Evolutionary conservation across 495 filamentous ascomycete genomes (phyloP), one percentile per base, ranked within the genome.

Genomic region (Clohesyomyces aquaticus): DNA sequence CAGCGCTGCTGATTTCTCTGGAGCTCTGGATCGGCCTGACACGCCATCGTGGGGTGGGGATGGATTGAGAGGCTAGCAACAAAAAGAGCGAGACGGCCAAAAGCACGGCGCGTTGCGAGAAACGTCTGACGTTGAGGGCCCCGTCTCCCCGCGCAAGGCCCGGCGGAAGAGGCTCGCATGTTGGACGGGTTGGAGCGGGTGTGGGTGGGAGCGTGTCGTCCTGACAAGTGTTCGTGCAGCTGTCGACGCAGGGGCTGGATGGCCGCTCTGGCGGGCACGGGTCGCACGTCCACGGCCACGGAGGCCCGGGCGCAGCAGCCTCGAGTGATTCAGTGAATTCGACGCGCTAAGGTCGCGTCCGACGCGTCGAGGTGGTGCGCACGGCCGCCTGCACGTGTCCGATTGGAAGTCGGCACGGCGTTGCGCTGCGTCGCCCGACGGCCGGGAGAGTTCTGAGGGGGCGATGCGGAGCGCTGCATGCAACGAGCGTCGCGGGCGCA

Each of bases 141-240:
- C 51, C 26, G 27, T 12, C 26, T 8, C 28, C 11, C 41, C 41
- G 41, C 25, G 51, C n/a, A n/a, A 23, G 48, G n/a, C 22, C 19
- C 6, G 25, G 48, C 51, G 26, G 51, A 18, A 28, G 51, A 54
- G 51, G 51, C 51, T 54, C 51, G 51, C 26, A 38, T 38, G 61
- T 41, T 43, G n/a, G 11, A 28, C 26, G 27, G 46, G 59, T 45
- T 52, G 38, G 45, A 45, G 51, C 27, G 55, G 53, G 18, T 6
- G 46, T 46, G 32, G 59, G 26, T 32, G 48, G 29, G 14, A 48
- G 50, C 28, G 19, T 57, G 62, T 53, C 18, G 55, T 47, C 47
- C 26, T 59, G 63, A 66, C 63, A 61, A 55, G 50, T 61, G 63
- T 55, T 61, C 56, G 63, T 61, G 63, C 63, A 66, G 55, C 11